Evolutionary conservation across 192 early-diverging fungal genomes (phyloP), one percentile per base, ranked within the genome.

Genomic region (Linnemannia schmuckeri): DNA sequence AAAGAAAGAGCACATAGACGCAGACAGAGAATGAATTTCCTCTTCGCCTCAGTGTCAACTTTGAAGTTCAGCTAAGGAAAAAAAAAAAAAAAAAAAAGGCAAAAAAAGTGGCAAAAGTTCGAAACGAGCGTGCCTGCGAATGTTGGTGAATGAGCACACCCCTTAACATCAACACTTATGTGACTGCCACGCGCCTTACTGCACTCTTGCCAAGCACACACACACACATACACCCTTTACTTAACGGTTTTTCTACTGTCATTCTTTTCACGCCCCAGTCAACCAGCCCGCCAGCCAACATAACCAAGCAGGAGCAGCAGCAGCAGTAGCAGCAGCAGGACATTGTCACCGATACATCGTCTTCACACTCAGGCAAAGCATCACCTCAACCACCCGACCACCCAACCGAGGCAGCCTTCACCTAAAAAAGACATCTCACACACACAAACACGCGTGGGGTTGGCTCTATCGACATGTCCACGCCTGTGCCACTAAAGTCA

Each of bases 401-500:
- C 15, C 35, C 40, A 33, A 71, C 70, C 40, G 41, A 38, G 41
- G 24, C 70, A 22, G 24, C 70, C 22, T 27, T 38, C 70, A 13
- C 8, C 22, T 24, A 27, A 47, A 47, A 74, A 33, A 24, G 22
- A 52, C 70, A 30, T 37, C 15, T 69, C 7, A 18, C 8, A 18
- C 66, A 37, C 30, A 27, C 12, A 37, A 69, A 72, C 40, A 72
- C 37, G 70, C 37, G 41, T 24, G 38, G 70, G 20, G 40, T 57
- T 42, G 75, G 49, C 52, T 47, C 49, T 33, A 8, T 35, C n/a
- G 38, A n/a, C 35, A 80, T 85, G 83, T 72, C 83, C 22, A n/a
- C 77, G n/a, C 78, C 83, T 24, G 73, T 66, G 10, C 74, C 83
- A 42, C 78, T 80, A 20, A 85, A 85, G 55, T 78, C 78, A 18